Evolutionary conservation across 192 early-diverging fungal species (phyloP).

Genomic region (Geranomyces michiganensis): DNA sequence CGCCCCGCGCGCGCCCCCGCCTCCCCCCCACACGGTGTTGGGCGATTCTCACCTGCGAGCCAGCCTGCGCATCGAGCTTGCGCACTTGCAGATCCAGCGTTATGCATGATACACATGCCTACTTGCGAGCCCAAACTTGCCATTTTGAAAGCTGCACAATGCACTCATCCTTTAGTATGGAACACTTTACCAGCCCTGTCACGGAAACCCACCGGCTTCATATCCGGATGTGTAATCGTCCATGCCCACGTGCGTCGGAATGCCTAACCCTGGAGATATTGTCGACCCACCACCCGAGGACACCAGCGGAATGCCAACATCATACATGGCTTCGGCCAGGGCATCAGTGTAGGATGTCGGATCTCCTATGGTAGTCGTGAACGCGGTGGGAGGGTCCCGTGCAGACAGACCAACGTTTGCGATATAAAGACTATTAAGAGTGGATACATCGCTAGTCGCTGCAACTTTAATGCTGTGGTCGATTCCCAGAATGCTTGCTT

Average conservation of each 20-base stretch:
- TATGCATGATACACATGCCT: background rate
- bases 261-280: background rate
- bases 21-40: too few relatives aligned
- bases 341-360: background rate
- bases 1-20: too few relatives aligned
- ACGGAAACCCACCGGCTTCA: background rate
- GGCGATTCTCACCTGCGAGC: background rate
- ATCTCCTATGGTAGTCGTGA: background rate
- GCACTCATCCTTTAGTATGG: background rate
- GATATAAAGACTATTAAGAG: background rate
- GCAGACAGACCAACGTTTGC: background rate
- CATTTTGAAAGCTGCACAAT: background rate
- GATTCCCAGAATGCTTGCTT: too few relatives aligned
- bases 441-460: background rate
- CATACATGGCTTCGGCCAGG: background rate
- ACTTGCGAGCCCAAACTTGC: background rate
- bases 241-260: slow-evolving; percentile 2
- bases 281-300: background rate
- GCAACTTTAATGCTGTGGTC: too few relatives aligned
- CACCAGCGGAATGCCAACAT: background rate
- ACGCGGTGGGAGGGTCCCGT: background rate
- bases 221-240: background rate
- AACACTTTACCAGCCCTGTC: background rate
- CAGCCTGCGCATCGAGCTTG: background rate
- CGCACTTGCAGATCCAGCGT: background rate